These are phyloP conservation scores for Leucoagaricus sp. DNA, from an alignment of 1,284 basidiomycete genomes.

Conservation along the genomic window DNA sequence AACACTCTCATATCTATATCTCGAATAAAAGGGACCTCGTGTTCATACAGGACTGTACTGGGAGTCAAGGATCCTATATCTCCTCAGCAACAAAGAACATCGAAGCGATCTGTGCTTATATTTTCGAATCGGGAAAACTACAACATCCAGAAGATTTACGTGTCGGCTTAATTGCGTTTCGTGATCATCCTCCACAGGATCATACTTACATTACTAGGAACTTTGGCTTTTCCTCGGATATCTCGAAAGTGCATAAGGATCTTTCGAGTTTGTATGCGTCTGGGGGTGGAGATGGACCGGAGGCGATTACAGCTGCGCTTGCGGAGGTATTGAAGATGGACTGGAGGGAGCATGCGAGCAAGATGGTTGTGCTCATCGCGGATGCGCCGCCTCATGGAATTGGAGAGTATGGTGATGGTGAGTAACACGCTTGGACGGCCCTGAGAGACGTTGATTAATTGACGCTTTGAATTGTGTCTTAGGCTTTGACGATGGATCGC, in stretches of 20 bases:
- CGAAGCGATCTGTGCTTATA: constrained; percentile 94
- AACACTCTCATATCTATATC: constrained; percentile 16
- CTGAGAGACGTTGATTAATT: no score
- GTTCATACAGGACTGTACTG: constrained; percentile 91
- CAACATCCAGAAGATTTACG: constrained; percentile 86
- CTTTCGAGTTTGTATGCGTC: constrained; percentile 87
- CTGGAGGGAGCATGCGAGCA: constrained; percentile 89
- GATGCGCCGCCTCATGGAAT: constrained; percentile 98
- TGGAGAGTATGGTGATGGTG: constrained; percentile 91
- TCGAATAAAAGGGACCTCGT: constrained; percentile 69
- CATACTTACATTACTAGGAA: constrained; percentile 92
- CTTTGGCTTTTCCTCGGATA: constrained; percentile 93
- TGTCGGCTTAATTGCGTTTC: constrained; percentile 87
- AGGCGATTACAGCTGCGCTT: constrained; percentile 95
- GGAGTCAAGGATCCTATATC: constrained; percentile 83
- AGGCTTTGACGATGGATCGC: constrained; percentile 91
- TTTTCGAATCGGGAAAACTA: constrained; percentile 93
- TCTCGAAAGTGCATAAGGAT: constrained; percentile 84
- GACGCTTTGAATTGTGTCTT: constrained; percentile 12
- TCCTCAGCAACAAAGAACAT: constrained; percentile 97
- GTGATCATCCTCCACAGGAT: constrained; percentile 95
- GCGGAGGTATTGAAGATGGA: constrained; percentile 86
- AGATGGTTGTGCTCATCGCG: constrained; percentile 95
- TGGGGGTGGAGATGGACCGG: constrained; percentile 97
- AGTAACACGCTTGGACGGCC: no score